Conservation (phyloP, 805 yeast genomes). For the Candida taoyuanica region DNA sequence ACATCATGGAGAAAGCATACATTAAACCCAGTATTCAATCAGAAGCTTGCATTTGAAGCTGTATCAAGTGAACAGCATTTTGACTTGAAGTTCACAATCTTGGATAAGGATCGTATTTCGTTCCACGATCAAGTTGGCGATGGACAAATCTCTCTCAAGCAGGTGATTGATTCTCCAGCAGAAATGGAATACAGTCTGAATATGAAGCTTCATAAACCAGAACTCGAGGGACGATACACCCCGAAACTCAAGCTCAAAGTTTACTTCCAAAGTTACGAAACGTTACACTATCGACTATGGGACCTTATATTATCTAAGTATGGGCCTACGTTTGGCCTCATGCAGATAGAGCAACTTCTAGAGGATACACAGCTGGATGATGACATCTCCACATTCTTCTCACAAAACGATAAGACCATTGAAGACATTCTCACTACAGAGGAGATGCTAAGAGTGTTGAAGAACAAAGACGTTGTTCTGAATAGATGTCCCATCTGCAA, state of each 20-base stretch:
- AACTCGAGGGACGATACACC: constrained; percentile 26
- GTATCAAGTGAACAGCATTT: constrained; percentile 59
- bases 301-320: constrained; percentile 51
- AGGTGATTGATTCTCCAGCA: constrained; percentile 30
- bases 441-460: constrained; percentile 51
- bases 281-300: constrained; percentile 69
- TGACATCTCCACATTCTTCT: constrained; percentile 20
- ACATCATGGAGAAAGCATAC: constrained; percentile 84
- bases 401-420: constrained; percentile 14
- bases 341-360: constrained; percentile 49
- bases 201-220: constrained; percentile 27
- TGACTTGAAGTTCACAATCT: constrained; percentile 63
- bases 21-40: constrained; percentile 76
- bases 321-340: constrained; percentile 37
- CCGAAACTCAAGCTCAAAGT: constrained; percentile 59
- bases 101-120: constrained; percentile 82
- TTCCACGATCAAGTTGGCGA: constrained; percentile 79
- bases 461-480: constrained; percentile 26
- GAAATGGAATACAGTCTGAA: constrained; percentile 32
- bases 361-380: constrained; percentile 19
- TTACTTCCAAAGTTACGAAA: constrained; percentile 61
- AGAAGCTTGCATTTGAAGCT: constrained; percentile 75
- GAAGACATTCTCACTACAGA: constrained; percentile 45
- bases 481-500: constrained; percentile 87
- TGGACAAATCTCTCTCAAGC: constrained; percentile 50